phyloP scores from a whole-genome alignment of 495 filamentous ascomycete species.

The Immersiella caudata region DNA sequence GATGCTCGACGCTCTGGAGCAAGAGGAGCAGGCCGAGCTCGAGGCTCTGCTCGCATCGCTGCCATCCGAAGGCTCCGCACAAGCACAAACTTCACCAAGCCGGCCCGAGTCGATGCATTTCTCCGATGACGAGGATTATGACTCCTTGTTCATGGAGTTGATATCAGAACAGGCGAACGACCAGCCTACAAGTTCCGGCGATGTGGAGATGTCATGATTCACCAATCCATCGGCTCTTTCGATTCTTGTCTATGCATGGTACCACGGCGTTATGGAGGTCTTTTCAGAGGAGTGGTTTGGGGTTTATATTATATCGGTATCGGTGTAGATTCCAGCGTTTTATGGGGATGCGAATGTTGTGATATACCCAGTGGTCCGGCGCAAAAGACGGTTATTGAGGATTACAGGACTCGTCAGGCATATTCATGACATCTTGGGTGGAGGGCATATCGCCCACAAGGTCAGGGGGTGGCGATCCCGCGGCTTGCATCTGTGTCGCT shows the following conservation, averaged over 20 bases:
- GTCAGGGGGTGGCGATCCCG: slow-evolving; percentile 85
- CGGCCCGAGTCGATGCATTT: slow-evolving; percentile 26
- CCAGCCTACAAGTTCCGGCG: slow-evolving; percentile 17
- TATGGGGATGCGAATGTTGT: neutral
- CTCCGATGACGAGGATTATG: slow-evolving; percentile 64
- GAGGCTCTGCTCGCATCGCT: slow-evolving; percentile 55
- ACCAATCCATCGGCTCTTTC: neutral
- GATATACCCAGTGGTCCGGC: slow-evolving; percentile 2
- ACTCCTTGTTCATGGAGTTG: slow-evolving; percentile 60
- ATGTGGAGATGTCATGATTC: slow-evolving; percentile 40
- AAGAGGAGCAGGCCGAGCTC: slow-evolving; percentile 60
- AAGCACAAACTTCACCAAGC: neutral
- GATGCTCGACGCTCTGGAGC: slow-evolving; percentile 50
- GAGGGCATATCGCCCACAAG: slow-evolving; percentile 86
- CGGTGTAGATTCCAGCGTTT: neutral
- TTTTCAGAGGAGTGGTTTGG: neutral
- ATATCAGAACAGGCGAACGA: slow-evolving; percentile 20
- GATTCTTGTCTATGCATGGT: slow-evolving; percentile 3
- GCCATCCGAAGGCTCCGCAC: neutral
- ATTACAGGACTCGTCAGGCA: slow-evolving; percentile 71
- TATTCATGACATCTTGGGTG: slow-evolving; percentile 70
- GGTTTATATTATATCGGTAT: neutral
- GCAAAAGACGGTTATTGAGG: slow-evolving; percentile 58
- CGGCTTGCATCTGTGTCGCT: slow-evolving; percentile 80
- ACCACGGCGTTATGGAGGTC: slow-evolving; percentile 5